A percentile compares a stretch with the other conserved stretches of the same genome.
Conservation (phyloP, 306 rosid genomes). For the Vigna reflexopilosa region DNA sequence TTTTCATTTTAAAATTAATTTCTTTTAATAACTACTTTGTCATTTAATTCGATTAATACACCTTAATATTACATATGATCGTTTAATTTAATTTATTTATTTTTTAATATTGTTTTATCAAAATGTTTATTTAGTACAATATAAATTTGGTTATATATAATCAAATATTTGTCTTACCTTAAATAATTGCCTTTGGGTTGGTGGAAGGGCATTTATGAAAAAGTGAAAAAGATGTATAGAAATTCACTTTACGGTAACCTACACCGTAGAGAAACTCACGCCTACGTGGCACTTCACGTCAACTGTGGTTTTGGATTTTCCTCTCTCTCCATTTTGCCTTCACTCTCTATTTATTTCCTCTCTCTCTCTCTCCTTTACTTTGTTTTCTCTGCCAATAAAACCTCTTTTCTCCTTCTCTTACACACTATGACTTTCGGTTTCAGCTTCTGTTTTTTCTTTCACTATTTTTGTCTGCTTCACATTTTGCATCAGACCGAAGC, state of each 20-base stretch:
- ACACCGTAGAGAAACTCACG: neutral
- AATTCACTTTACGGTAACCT: conserved; percentile 16
- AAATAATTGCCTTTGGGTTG: neutral
- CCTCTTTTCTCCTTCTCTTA: conserved; percentile 29
- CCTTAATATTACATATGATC: no score
- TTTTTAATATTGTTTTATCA: no score
- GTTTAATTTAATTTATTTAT: no score
- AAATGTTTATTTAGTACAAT: no score
- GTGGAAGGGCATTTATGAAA: conserved; percentile 31
- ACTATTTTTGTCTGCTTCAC: neutral
- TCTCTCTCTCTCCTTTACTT: neutral
- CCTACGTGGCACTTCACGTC: conserved; percentile 60
- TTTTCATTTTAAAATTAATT: no score
- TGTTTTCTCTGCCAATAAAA: neutral
- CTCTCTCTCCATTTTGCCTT: neutral
- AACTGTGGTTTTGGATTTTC: conserved; percentile 52
- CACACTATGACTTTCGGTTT: neutral
- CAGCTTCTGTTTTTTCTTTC: conserved; percentile 21
- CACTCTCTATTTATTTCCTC: neutral
- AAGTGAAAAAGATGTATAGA: neutral
- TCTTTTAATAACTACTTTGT: no score
- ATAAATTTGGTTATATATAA: no score
- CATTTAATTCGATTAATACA: no score
- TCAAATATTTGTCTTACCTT: no score
- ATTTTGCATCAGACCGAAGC: conserved; percentile 16